These are phyloP conservation scores for Schizopora paradoxa DNA, from an alignment of 1,284 basidiomycete genomes.

Conservation along the genomic window DNA sequence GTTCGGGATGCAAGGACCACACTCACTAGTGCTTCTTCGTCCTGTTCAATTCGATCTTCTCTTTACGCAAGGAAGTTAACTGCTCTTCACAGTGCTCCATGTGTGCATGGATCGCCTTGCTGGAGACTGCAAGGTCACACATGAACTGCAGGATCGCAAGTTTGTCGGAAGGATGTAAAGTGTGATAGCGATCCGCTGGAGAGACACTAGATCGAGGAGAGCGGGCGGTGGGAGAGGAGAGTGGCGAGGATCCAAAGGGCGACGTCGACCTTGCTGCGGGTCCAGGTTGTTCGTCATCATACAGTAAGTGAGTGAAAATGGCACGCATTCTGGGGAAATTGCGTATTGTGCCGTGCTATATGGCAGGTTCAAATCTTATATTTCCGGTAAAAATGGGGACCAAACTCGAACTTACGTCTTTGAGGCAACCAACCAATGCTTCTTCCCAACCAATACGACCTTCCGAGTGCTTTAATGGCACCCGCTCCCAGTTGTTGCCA, in stretches of 20 bases:
- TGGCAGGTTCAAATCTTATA: constrained; percentile 13
- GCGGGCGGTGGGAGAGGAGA: constrained; percentile 33
- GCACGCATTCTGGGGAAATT: constrained; percentile 74
- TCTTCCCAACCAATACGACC: constrained; percentile 79
- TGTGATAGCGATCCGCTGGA: constrained; percentile 69
- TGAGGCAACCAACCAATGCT: constrained; percentile 80
- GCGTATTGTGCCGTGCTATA: constrained; percentile 68
- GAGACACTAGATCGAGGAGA: constrained; percentile 41
- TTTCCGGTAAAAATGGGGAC: constrained; percentile 12
- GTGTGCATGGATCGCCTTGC: constrained; percentile 79
- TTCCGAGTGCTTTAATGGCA: constrained; percentile 60
- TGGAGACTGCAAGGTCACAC: constrained; percentile 86
- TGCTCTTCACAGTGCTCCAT: constrained; percentile 90
- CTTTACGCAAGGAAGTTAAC: constrained; percentile 89
- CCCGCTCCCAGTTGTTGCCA: constrained; percentile 78
- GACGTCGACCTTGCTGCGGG: constrained; percentile 11
- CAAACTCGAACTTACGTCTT: constrained; percentile 62
- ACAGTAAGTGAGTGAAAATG: constrained; percentile 72
- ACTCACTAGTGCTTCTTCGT: constrained; percentile 82
- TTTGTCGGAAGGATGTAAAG: constrained; percentile 73
- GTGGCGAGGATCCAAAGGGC: constrained; percentile 31
- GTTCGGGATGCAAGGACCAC: not conserved
- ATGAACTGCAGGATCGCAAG: constrained; percentile 84
- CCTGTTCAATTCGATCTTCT: constrained; percentile 91
- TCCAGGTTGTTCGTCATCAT: constrained; percentile 43